These are phyloP conservation scores for Gaertneriomyces sp. DNA, from an alignment of 192 early-diverging fungal genomes.

Conservation along the genomic window DNA sequence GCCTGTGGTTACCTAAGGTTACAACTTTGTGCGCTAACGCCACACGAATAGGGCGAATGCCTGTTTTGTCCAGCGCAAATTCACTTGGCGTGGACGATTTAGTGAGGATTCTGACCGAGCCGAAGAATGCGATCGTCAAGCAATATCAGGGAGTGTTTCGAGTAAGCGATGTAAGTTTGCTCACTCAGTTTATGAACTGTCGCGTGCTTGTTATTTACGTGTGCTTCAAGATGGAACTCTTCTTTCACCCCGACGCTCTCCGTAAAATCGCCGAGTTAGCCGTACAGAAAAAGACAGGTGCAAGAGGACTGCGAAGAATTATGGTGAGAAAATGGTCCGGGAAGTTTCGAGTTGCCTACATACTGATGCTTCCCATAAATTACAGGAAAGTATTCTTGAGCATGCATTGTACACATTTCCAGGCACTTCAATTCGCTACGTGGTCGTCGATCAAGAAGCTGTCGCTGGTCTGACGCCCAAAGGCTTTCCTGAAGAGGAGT, in stretches of 20 bases:
- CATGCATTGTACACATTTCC: constrained; percentile 81
- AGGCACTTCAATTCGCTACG: constrained; percentile 64
- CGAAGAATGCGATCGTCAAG: constrained; percentile 74
- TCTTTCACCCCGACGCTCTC: constrained; percentile 68
- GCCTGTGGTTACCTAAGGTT: background rate
- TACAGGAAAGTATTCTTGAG: constrained; percentile 67
- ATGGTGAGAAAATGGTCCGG: constrained; percentile 48
- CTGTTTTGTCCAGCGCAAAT: constrained; percentile 73
- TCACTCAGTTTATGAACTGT: background rate
- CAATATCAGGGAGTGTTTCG: constrained; percentile 78
- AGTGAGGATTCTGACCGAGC: constrained; percentile 72
- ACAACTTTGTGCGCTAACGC: background rate
- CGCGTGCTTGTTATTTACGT: background rate
- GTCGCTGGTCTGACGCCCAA: constrained; percentile 1
- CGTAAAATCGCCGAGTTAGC: constrained; percentile 70
- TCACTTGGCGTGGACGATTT: constrained; percentile 65
- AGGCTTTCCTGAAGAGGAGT: background rate
- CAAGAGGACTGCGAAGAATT: constrained; percentile 81
- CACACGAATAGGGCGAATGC: constrained; percentile 53
- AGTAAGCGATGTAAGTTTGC: constrained; percentile 48
- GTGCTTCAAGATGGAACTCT: constrained; percentile 51
- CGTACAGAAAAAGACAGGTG: constrained; percentile 78
- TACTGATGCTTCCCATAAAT: background rate
- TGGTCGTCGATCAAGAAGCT: constrained; percentile 54
- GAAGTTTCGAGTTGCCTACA: background rate